Evolutionary conservation across 805 yeast genomes (phyloP).

Genomic region (Nadsonia fulvescens): DNA sequence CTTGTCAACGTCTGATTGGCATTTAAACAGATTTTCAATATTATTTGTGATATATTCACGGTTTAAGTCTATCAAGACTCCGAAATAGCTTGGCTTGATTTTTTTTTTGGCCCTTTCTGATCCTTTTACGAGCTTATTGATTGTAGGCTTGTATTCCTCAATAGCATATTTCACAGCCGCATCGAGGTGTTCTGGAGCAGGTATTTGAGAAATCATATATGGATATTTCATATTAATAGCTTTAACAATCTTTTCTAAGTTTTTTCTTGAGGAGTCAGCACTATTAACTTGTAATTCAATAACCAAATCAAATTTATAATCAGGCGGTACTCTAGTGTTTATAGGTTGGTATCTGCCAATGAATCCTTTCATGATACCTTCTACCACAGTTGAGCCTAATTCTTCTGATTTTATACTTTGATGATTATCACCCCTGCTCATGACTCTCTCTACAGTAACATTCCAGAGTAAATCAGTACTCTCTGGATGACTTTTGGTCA

Average conservation of each 20-base stretch:
- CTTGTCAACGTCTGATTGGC: conserved; percentile 2
- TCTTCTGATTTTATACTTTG: conserved; percentile 48
- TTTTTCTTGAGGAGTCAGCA: conserved; percentile 29
- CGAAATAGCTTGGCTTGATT: conserved; percentile 22
- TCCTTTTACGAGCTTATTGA: conserved; percentile 20
- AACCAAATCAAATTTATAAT: conserved; percentile 43
- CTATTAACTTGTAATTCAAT: conserved; percentile 33
- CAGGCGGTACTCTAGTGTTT: conserved; percentile 32
- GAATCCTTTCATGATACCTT: conserved; percentile 57
- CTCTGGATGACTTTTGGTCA: conserved; percentile 18
- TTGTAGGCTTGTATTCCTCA: conserved; percentile 34
- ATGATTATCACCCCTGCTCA: conserved; percentile 69
- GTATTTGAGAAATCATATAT: conserved; percentile 23
- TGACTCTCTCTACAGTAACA: conserved; percentile 41
- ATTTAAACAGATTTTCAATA: background rate
- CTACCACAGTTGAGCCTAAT: conserved; percentile 31
- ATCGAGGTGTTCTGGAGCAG: conserved; percentile 24
- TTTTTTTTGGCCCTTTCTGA: conserved; percentile 7
- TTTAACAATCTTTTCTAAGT: conserved; percentile 27
- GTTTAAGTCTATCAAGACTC: conserved; percentile 15
- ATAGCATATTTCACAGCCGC: conserved; percentile 36
- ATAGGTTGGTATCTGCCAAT: conserved; percentile 50
- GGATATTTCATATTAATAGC: conserved; percentile 27
- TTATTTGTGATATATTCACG: background rate
- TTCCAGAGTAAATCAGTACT: conserved; percentile 24